Percentiles rank a stretch among this genome's conserved stretches.
These are phyloP conservation scores for Colletotrichum abscissum DNA, from an alignment of 2,329 filamentous ascomycete species.

Conservation along the genomic window DNA sequence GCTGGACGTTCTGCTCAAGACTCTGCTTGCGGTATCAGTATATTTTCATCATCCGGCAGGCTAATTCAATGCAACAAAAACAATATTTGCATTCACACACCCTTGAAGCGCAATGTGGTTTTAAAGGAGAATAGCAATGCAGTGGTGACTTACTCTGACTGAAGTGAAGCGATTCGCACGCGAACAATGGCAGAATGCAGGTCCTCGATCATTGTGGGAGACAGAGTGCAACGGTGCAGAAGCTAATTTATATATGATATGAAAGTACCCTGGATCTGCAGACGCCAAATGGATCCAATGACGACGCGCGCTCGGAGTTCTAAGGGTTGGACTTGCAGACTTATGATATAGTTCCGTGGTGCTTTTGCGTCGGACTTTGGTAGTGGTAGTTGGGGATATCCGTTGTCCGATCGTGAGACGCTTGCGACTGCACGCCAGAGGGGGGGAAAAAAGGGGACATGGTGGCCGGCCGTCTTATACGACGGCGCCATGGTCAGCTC, in stretches of 20 bases:
- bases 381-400: slow-evolving; percentile 45
- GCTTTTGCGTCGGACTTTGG: slow-evolving; percentile 27
- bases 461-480: slow-evolving; percentile 30
- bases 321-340: slow-evolving; percentile 25
- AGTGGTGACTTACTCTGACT: slow-evolving; percentile 56
- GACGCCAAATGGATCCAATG: slow-evolving; percentile 19
- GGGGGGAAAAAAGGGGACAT: background rate
- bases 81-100: background rate
- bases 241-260: slow-evolving; percentile 23
- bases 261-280: slow-evolving; percentile 9
- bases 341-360: slow-evolving; percentile 32
- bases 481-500: slow-evolving; percentile 22
- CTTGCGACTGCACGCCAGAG: background rate
- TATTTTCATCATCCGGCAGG: background rate
- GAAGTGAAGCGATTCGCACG: slow-evolving; percentile 60
- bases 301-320: slow-evolving; percentile 26
- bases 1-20: slow-evolving; percentile 16
- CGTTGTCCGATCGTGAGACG: slow-evolving; percentile 41
- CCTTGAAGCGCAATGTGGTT: background rate
- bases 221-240: background rate
- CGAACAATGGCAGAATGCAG: slow-evolving; percentile 55
- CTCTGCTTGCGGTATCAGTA: slow-evolving; percentile 9
- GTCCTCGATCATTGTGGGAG: slow-evolving; percentile 50
- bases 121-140: background rate
- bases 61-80: too few relatives aligned